phyloP scores from a whole-genome alignment of 352 stramenopile genomes.

The Pythium sp. region DNA sequence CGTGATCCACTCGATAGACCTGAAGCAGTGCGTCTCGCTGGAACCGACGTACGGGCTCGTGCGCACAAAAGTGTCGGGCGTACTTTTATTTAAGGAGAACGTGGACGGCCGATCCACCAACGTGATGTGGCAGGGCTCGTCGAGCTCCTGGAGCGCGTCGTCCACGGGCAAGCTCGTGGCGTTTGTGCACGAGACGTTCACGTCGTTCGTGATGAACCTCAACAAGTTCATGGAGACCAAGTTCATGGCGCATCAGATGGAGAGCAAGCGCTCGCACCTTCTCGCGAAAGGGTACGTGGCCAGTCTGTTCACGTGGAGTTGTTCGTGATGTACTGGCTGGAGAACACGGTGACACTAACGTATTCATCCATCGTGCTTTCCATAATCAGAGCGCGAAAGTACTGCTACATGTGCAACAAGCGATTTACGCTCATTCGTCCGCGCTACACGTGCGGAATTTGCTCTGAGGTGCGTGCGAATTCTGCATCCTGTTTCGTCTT shows the following conservation, averaged over 20 bases:
- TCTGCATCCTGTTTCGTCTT: background rate
- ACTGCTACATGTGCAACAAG: constrained; percentile 68
- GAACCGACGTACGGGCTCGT: constrained; percentile 47
- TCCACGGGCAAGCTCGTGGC: constrained; percentile 37
- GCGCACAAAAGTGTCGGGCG: constrained; percentile 50
- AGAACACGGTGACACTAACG: background rate
- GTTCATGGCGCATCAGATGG: constrained; percentile 55
- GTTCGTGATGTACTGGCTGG: background rate
- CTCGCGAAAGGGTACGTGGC: constrained; percentile 37
- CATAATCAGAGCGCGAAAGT: constrained; percentile 44
- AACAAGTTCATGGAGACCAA: constrained; percentile 59
- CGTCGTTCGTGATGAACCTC: constrained; percentile 50
- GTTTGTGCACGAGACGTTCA: constrained; percentile 58
- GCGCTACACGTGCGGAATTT: constrained; percentile 63
- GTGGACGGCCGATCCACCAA: constrained; percentile 34
- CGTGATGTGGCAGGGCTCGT: constrained; percentile 59
- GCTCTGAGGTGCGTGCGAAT: constrained; percentile 37
- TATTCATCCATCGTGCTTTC: background rate
- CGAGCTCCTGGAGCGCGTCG: constrained; percentile 35
- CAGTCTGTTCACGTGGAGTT: background rate
- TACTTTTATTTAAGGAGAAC: constrained; percentile 59
- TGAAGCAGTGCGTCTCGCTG: constrained; percentile 50
- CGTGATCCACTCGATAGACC: constrained; percentile 56
- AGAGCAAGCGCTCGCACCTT: constrained; percentile 40
- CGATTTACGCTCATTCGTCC: constrained; percentile 69